Evolutionary conservation across 169 alveolate species (phyloP), one percentile per base, ranked within the genome.

Genomic region (Eimeria mitis): DNA sequence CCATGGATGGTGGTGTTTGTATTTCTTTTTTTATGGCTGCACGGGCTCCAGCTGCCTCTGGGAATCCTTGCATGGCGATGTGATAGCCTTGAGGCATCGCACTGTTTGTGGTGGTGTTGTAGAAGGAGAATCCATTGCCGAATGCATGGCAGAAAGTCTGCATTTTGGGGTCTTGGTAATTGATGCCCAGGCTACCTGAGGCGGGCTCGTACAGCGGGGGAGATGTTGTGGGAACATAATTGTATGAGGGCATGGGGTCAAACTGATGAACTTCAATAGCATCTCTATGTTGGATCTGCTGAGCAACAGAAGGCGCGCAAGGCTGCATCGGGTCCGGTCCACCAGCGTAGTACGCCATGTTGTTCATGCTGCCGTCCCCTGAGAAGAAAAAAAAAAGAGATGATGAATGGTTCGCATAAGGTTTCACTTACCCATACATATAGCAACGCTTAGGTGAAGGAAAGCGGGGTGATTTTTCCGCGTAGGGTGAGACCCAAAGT

Each of bases 11-110:
- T n/a, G 85, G 56, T 23, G 89, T 75, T 19, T 63, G 79, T 28
- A 52, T 56, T 56, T 47, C 73, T 61, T 92, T 92, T 71, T 68
- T 92, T 56, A 83, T 63, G 81, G 94, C 96, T 63, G 73, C 88
- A 1, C 96, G 85, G 14, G 89, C 76, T 54, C 21, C 89, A 37
- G 14, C 89, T 25, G 73, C 52, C 71, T 56, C 96, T 25, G 78
- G 89, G 8, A 75, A 89, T 42, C 87, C 94, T 56, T 71, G 84
- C 94, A 71, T 89, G 44, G 96, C 96, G 47, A 79, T 79, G 47
- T 92, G 94, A 25, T 49, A 92, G 63, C 96, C 96, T 54, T 92
- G 94, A 25, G 96, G 96, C 96, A 92, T 92, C 54, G 83, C 96
- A 9, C 92, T 40, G 52, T 75, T 75, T 8, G 65, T 83, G 8